These are phyloP conservation scores for Sporisorium iseilematis-ciliati DNA, from an alignment of 1,284 basidiomycete species.

Conservation along the genomic window DNA sequence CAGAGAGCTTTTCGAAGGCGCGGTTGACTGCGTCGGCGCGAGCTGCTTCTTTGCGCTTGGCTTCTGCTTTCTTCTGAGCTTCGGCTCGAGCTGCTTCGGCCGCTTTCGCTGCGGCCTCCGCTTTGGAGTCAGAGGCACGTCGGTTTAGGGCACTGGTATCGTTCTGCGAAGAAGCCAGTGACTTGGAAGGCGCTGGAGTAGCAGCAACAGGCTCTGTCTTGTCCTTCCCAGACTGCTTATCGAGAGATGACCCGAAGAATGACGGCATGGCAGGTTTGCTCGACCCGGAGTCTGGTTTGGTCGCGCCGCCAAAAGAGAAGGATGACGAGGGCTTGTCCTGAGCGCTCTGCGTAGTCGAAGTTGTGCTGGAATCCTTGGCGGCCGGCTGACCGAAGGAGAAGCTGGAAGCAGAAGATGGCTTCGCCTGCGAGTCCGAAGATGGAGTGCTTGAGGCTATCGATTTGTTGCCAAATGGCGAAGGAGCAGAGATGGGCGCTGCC, in stretches of 20 bases:
- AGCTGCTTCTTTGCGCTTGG: conserved; percentile 21
- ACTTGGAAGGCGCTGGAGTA: not conserved
- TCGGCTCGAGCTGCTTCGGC: conserved; percentile 22
- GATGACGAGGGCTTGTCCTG: conserved; percentile 5
- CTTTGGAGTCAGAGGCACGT: conserved; percentile 20
- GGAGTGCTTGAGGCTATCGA: not conserved
- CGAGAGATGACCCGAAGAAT: conserved; percentile 22
- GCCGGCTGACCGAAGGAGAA: conserved; percentile 30
- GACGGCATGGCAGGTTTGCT: conserved; percentile 28
- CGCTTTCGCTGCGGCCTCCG: conserved; percentile 20
- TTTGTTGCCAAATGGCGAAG: conserved; percentile 15
- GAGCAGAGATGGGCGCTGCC: conserved; percentile 1
- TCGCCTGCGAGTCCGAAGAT: conserved; percentile 7
- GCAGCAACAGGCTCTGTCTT: not conserved
- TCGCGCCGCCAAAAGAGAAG: conserved; percentile 21
- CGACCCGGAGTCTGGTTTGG: not conserved
- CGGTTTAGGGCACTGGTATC: conserved; percentile 16
- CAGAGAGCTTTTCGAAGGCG: conserved; percentile 21
- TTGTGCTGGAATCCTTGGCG: not conserved
- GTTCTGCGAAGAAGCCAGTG: not conserved
- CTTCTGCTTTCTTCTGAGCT: conserved; percentile 19
- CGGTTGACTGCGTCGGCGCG: conserved; percentile 21
- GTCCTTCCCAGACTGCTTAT: conserved; percentile 3
- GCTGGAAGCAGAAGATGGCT: conserved; percentile 18
- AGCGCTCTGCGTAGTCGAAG: not conserved